phyloP scores from a whole-genome alignment of 2,329 filamentous ascomycete genomes.

The Lithohypha guttulata region DNA sequence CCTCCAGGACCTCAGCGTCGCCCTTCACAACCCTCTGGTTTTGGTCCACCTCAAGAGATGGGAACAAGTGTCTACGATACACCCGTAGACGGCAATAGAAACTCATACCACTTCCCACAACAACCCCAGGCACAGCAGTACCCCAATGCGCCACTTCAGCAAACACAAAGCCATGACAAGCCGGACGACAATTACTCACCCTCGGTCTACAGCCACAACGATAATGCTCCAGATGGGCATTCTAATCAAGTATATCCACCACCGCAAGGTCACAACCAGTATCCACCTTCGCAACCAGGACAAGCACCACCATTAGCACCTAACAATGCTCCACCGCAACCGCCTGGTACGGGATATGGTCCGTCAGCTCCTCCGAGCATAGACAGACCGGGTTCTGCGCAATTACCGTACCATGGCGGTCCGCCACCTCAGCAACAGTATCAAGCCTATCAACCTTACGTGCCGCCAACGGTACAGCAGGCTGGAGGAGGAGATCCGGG shows the following conservation, averaged over 20 bases:
- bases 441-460: conserved; percentile 19
- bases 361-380: neutral
- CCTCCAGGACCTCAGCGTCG: conserved; percentile 11
- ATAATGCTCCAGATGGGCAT: conserved; percentile 10
- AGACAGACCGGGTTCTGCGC: neutral
- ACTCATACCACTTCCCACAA: conserved; percentile 24
- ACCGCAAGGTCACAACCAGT: neutral
- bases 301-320: conserved; percentile 17
- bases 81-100: conserved; percentile 42
- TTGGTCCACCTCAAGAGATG: conserved; percentile 58
- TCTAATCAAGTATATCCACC: conserved; percentile 15
- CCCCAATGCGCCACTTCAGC: conserved; percentile 26
- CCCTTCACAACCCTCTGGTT: conserved; percentile 23
- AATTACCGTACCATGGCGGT: conserved; percentile 1
- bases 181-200: conserved; percentile 29
- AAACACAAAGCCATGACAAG: conserved; percentile 23
- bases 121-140: conserved; percentile 24
- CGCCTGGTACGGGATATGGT: neutral
- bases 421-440: conserved; percentile 14
- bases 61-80: conserved; percentile 69
- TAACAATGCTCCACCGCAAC: conserved; percentile 6
- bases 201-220: conserved; percentile 30
- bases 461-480: neutral
- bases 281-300: conserved; percentile 11
- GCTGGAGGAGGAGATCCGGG: conserved; percentile 1